phyloP scores from a whole-genome alignment of 306 rosid genomes.

The Prunus padus region DNA sequence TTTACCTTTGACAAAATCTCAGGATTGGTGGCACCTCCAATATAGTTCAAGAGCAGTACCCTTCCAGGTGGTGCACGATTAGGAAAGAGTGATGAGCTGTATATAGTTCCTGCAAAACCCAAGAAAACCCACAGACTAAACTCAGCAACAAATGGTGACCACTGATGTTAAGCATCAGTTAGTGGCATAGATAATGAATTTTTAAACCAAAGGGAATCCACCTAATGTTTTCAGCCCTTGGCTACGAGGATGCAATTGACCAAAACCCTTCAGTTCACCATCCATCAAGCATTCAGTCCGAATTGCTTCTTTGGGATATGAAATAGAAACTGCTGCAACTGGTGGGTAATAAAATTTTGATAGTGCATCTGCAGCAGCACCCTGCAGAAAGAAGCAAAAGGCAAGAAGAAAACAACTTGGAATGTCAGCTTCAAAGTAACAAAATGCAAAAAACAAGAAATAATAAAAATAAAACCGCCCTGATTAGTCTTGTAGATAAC shows the following conservation, averaged over 20 bases:
- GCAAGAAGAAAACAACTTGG: slow-evolving; percentile 18
- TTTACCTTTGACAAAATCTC: slow-evolving; percentile 77
- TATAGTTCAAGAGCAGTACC: slow-evolving; percentile 87
- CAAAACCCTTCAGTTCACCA: slow-evolving; percentile 89
- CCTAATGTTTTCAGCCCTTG: slow-evolving; percentile 98
- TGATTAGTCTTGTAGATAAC: slow-evolving; percentile 10
- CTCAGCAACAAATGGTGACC: slow-evolving; percentile 27
- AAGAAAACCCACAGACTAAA: slow-evolving; percentile 22
- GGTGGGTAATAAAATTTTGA: slow-evolving; percentile 91
- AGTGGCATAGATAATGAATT: not conserved
- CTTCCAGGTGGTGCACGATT: slow-evolving; percentile 93
- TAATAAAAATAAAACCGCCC: not conserved
- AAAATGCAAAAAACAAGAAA: slow-evolving; percentile 3
- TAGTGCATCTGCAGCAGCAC: slow-evolving; percentile 81
- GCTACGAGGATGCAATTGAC: slow-evolving; percentile 96
- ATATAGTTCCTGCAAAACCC: slow-evolving; percentile 77
- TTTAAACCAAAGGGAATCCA: slow-evolving; percentile 22
- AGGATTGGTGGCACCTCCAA: slow-evolving; percentile 95
- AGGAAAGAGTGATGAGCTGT: slow-evolving; percentile 96
- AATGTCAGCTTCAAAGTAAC: slow-evolving; percentile 11
- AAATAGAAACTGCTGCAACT: slow-evolving; percentile 86
- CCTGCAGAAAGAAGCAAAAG: slow-evolving; percentile 46
- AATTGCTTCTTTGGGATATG: slow-evolving; percentile 97
- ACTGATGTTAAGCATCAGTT: slow-evolving; percentile 6
- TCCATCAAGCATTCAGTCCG: slow-evolving; percentile 74